Conservation (phyloP, 2,329 filamentous ascomycete genomes). For the Diaporthe batatas region DNA sequence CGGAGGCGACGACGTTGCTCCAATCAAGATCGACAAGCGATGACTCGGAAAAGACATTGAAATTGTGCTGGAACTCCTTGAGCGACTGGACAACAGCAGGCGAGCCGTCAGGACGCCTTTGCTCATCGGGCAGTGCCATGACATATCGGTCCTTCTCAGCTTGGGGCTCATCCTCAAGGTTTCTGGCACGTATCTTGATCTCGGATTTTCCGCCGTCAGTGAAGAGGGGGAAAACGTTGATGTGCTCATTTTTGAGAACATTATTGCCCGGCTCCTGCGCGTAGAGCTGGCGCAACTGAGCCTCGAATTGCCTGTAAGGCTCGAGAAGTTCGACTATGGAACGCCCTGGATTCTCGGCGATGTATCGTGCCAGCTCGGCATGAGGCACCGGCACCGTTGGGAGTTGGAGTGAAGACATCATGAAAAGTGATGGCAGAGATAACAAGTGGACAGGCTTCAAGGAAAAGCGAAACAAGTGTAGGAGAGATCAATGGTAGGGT, state of each 20-base stretch:
- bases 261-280: constrained; percentile 76
- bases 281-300: constrained; percentile 74
- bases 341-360: constrained; percentile 66
- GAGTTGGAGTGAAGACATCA: constrained; percentile 55
- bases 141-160: constrained; percentile 76
- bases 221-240: constrained; percentile 78
- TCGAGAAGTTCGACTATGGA: constrained; percentile 70
- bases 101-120: constrained; percentile 73
- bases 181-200: constrained; percentile 73
- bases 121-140: constrained; percentile 73
- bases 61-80: constrained; percentile 82
- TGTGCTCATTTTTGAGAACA: constrained; percentile 65
- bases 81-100: constrained; percentile 77
- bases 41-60: constrained; percentile 84
- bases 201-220: constrained; percentile 62
- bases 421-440: constrained; percentile 13
- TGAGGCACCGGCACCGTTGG: constrained; percentile 63
- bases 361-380: constrained; percentile 62
- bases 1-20: constrained; percentile 85
- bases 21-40: constrained; percentile 82
- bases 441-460: not conserved
- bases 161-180: constrained; percentile 68
- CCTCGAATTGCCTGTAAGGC: constrained; percentile 78
- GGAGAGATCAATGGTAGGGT: not conserved
- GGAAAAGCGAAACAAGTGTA: not conserved